Conservation (phyloP, 495 filamentous ascomycete species). For the Xylaria nigripes region DNA sequence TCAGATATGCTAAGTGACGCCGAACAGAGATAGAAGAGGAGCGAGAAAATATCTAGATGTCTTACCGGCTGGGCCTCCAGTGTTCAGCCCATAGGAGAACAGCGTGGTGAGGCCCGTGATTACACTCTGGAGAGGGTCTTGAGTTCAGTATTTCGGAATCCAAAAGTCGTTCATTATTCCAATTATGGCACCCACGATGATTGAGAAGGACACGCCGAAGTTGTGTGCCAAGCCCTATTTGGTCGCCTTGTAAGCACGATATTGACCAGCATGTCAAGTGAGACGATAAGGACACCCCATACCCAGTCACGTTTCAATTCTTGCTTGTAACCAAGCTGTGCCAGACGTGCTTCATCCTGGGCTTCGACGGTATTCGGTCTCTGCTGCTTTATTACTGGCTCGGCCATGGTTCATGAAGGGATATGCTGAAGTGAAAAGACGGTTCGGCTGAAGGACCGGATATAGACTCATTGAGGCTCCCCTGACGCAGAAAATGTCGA, state of each 20-base stretch:
- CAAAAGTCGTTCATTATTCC: not conserved
- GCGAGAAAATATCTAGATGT: conserved; percentile 1
- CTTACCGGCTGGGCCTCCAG: conserved; percentile 52
- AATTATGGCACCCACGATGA: conserved; percentile 42
- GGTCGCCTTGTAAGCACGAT: not conserved
- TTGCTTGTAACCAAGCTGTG: conserved; percentile 56
- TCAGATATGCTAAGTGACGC: conserved; percentile 7
- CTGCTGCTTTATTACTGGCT: conserved; percentile 22
- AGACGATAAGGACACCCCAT: not conserved
- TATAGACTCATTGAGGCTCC: too few relatives aligned
- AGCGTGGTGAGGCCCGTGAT: conserved; percentile 55
- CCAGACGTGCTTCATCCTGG: conserved; percentile 46
- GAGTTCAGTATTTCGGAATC: not conserved
- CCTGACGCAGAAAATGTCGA: too few relatives aligned
- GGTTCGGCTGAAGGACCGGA: too few relatives aligned
- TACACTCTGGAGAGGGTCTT: conserved; percentile 38
- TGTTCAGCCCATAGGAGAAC: conserved; percentile 47
- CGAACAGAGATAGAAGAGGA: not conserved
- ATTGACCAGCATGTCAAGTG: not conserved
- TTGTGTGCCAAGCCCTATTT: conserved; percentile 46
- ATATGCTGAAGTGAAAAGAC: too few relatives aligned
- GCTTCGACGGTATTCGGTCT: conserved; percentile 23
- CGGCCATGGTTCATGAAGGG: conserved; percentile 5
- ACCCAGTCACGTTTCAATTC: conserved; percentile 53
- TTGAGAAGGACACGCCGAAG: conserved; percentile 59